A percentile compares a stretch with the other conserved stretches of the same genome.
phyloP scores from a whole-genome alignment of 2,329 filamentous ascomycete genomes.

The Acephala macrosclerotiorum region DNA sequence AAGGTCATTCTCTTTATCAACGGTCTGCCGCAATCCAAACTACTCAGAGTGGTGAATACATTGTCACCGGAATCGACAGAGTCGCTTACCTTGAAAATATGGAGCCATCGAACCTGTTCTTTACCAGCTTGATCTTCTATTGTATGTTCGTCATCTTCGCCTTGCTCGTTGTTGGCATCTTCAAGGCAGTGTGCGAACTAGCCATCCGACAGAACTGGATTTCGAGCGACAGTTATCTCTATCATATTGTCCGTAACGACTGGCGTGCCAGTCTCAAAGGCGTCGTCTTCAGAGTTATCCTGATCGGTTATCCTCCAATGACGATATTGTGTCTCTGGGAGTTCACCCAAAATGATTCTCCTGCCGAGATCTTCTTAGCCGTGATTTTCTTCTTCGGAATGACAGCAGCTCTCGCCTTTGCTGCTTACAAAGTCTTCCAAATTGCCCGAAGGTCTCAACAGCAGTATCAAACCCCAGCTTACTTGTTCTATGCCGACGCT shows the following conservation, averaged over 20 bases:
- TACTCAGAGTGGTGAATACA: slow-evolving; percentile 61
- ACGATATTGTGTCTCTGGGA: slow-evolving; percentile 93
- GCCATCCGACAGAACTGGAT: slow-evolving; percentile 79
- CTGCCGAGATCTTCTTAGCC: slow-evolving; percentile 84
- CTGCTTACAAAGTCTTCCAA: slow-evolving; percentile 86
- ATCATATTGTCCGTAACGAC: slow-evolving; percentile 90
- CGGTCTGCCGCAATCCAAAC: slow-evolving; percentile 56
- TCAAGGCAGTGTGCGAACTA: slow-evolving; percentile 83
- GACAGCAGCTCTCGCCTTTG: slow-evolving; percentile 80
- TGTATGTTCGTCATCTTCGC: slow-evolving; percentile 82
- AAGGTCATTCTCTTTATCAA: slow-evolving; percentile 40
- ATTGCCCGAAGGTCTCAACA: slow-evolving; percentile 86
- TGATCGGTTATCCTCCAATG: slow-evolving; percentile 94
- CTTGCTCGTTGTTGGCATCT: slow-evolving; percentile 73
- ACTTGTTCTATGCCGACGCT: slow-evolving; percentile 97
- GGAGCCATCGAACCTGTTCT: slow-evolving; percentile 90
- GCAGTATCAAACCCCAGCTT: slow-evolving; percentile 95
- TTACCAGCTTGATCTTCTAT: slow-evolving; percentile 91
- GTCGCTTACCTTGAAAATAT: slow-evolving; percentile 87
- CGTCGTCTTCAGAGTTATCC: slow-evolving; percentile 87
- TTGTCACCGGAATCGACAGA: slow-evolving; percentile 84
- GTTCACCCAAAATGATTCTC: slow-evolving; percentile 84
- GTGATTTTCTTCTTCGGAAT: slow-evolving; percentile 89
- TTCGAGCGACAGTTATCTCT: slow-evolving; percentile 74
- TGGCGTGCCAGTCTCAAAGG: slow-evolving; percentile 94